Evolutionary conservation across 768 basidiomycete species (phyloP).

Genomic region (Chalciporus pseudorubinellus): DNA sequence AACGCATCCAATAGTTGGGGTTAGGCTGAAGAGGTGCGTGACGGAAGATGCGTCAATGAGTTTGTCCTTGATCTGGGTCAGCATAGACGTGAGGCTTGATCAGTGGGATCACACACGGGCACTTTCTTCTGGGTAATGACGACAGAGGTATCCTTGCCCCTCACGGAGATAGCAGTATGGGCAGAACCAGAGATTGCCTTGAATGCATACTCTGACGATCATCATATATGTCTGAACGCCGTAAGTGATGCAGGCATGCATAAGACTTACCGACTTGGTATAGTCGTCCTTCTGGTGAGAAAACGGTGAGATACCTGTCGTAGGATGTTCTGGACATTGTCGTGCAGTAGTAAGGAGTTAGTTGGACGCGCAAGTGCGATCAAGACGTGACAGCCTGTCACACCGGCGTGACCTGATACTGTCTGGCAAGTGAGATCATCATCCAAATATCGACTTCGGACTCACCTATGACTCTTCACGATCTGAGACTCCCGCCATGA

Average conservation of each 20-base stretch:
- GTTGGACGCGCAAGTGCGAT: conserved; percentile 46
- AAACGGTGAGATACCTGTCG: conserved; percentile 95
- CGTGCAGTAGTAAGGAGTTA: conserved; percentile 29
- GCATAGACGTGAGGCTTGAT: not conserved
- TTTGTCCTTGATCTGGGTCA: conserved; percentile 69
- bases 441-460: not conserved
- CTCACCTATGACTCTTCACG: not conserved
- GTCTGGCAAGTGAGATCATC: not conserved
- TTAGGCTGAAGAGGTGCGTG: conserved; percentile 94
- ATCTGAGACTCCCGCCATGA: conserved; percentile 41
- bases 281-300: conserved; percentile 94
- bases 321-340: conserved; percentile 95
- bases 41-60: conserved; percentile 92
- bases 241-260: not conserved
- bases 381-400: no score
- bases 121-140: conserved; percentile 99
- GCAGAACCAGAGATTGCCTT: conserved; percentile 98
- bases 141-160: conserved; percentile 92
- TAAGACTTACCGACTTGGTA: conserved; percentile 91
- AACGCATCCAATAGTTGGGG: conserved; percentile 94
- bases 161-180: conserved; percentile 88
- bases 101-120: conserved; percentile 58
- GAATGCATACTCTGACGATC: conserved; percentile 88
- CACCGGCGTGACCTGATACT: conserved; percentile 7
- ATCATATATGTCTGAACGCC: conserved; percentile 5